Percentiles rank a stretch among this genome's conserved stretches.
Conservation (phyloP, 179 eudicot genomes). For the Camellia oleifera region DNA sequence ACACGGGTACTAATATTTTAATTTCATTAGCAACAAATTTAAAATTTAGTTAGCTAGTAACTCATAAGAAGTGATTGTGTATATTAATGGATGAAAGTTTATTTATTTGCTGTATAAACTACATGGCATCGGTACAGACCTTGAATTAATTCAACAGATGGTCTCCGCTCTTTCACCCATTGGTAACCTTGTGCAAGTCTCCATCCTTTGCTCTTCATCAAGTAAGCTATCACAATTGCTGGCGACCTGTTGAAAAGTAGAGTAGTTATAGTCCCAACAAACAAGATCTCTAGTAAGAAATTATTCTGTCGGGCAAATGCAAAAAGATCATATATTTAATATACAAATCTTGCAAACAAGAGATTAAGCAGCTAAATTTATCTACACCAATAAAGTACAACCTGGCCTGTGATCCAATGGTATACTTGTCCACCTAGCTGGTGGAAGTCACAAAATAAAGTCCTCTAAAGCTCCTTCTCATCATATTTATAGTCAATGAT, state of each 20-base stretch:
- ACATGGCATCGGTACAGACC: slow-evolving; percentile 25
- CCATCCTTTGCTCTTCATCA: slow-evolving; percentile 96
- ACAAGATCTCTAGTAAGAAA: not conserved
- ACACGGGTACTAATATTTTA: not conserved
- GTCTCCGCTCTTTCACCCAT: slow-evolving; percentile 93
- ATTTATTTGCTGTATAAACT: too few relatives aligned
- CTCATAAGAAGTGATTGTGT: too few relatives aligned
- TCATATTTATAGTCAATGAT: too few relatives aligned
- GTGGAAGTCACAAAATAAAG: not conserved
- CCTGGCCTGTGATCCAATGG: not conserved
- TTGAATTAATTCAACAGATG: slow-evolving; percentile 53
- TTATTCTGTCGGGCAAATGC: too few relatives aligned
- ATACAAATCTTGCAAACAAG: not conserved
- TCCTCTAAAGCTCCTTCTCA: not conserved
- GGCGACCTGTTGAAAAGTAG: slow-evolving; percentile 61
- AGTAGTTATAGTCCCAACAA: not conserved
- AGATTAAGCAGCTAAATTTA: not conserved
- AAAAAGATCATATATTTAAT: not conserved
- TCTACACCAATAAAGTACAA: not conserved
- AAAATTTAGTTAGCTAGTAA: too few relatives aligned
- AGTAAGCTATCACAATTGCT: slow-evolving; percentile 83
- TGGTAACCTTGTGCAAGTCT: slow-evolving; percentile 78
- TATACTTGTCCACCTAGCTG: not conserved
- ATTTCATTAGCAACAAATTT: not conserved
- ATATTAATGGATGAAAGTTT: too few relatives aligned